phyloP scores from a whole-genome alignment of 306 rosid species.

The Purshia tridentata region DNA sequence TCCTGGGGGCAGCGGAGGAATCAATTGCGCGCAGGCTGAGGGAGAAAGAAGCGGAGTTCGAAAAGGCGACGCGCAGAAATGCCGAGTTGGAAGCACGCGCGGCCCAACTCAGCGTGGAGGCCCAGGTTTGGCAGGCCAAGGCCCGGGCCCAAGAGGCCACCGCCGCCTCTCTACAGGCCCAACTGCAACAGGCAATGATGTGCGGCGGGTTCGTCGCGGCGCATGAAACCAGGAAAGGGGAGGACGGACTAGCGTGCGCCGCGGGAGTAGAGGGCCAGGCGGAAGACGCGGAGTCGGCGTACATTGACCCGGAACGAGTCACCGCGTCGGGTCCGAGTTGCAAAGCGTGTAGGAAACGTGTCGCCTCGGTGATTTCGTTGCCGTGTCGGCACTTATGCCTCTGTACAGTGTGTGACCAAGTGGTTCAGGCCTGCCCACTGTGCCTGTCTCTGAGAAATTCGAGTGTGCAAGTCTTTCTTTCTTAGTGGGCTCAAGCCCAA shows the following conservation, averaged over 20 bases:
- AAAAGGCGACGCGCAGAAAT: conserved; percentile 64
- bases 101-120: conserved; percentile 64
- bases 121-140: conserved; percentile 84
- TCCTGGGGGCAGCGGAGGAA: conserved; percentile 64
- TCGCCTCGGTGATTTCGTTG: conserved; percentile 69
- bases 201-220: conserved; percentile 28
- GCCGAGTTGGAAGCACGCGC: conserved; percentile 84
- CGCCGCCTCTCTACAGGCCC: conserved; percentile 67
- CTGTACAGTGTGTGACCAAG: conserved; percentile 64
- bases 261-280: conserved; percentile 52
- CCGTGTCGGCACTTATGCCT: conserved; percentile 88
- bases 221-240: conserved; percentile 33
- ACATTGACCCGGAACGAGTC: conserved; percentile 67
- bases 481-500: conserved; percentile 50
- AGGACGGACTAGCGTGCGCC: conserved; percentile 41
- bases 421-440: conserved; percentile 68
- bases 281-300: conserved; percentile 88
- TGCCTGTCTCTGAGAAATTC: conserved; percentile 68
- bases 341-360: conserved; percentile 60
- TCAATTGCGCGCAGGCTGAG: conserved; percentile 47
- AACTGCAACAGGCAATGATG: conserved; percentile 70
- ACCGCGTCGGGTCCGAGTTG: conserved; percentile 54
- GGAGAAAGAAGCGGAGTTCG: conserved; percentile 67
- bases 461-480: conserved; percentile 62
- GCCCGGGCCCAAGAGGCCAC: conserved; percentile 71